A percentile compares a stretch with the other conserved stretches of the same genome.
Evolutionary conservation across 768 basidiomycete species (phyloP).

Genomic region (Kwoniella mangroviensis): DNA sequence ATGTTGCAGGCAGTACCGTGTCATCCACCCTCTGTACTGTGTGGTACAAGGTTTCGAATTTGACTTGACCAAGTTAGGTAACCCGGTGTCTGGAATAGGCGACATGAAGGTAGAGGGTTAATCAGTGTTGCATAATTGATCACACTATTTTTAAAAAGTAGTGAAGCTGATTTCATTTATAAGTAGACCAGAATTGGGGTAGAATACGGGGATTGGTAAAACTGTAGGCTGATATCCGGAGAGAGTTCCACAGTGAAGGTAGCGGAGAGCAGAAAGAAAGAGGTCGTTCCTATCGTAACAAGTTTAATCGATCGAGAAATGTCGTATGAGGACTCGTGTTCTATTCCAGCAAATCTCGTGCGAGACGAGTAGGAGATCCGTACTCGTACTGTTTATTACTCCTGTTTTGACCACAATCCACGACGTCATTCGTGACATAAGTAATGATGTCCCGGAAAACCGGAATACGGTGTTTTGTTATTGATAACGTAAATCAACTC

Average conservation of each 20-base stretch:
- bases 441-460: background rate
- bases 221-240: too few relatives aligned
- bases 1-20: background rate
- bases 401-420: background rate
- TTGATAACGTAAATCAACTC: background rate
- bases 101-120: background rate
- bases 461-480: background rate
- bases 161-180: background rate
- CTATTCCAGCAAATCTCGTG: background rate
- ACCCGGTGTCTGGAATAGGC: slow-evolving; percentile 14
- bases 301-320: too few relatives aligned
- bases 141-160: background rate
- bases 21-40: background rate
- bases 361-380: background rate
- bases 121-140: background rate
- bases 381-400: background rate
- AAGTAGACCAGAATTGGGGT: background rate
- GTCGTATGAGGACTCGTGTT: background rate
- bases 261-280: too few relatives aligned
- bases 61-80: slow-evolving; percentile 5
- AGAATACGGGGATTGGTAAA: too few relatives aligned
- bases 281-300: too few relatives aligned
- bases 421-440: background rate
- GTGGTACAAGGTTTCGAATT: background rate
- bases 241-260: too few relatives aligned